Conservation (phyloP, 345 rosid species). For the Salix purpurea region DNA sequence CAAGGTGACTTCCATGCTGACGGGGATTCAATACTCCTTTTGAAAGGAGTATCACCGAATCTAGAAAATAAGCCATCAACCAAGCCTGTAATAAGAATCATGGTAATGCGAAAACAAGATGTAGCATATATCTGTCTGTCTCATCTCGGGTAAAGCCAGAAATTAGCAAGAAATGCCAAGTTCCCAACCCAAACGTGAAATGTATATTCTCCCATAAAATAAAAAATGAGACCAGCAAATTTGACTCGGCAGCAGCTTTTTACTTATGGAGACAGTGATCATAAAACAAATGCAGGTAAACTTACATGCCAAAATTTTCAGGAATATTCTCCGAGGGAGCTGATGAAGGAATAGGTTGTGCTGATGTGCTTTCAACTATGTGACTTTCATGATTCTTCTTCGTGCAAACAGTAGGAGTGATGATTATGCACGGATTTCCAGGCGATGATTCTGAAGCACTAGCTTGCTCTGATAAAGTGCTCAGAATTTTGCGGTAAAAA, state of each 20-base stretch:
- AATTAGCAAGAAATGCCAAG: not conserved
- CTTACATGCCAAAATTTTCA: slow-evolving; percentile 71
- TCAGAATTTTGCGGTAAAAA: slow-evolving; percentile 35
- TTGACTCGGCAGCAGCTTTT: not conserved
- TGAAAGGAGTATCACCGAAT: slow-evolving; percentile 83
- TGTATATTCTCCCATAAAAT: not conserved
- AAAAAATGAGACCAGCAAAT: not conserved
- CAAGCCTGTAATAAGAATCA: slow-evolving; percentile 2
- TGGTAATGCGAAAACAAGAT: not conserved
- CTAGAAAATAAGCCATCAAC: slow-evolving; percentile 37
- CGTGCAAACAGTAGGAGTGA: slow-evolving; percentile 40
- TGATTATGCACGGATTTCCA: slow-evolving; percentile 39
- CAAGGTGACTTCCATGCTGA: slow-evolving; percentile 99
- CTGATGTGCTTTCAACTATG: slow-evolving; percentile 28
- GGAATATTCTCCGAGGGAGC: slow-evolving; percentile 33
- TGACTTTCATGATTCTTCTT: slow-evolving; percentile 43
- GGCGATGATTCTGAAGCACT: slow-evolving; percentile 39
- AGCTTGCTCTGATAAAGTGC: slow-evolving; percentile 39
- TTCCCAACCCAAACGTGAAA: not conserved
- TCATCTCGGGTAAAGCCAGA: not conserved
- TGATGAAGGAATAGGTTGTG: slow-evolving; percentile 29
- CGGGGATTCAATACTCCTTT: slow-evolving; percentile 84
- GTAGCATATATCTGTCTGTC: not conserved
- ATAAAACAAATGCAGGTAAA: slow-evolving; percentile 5
- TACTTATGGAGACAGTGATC: not conserved